phyloP scores from a whole-genome alignment of 495 filamentous ascomycete species.

The Penicillium roqueforti region DNA sequence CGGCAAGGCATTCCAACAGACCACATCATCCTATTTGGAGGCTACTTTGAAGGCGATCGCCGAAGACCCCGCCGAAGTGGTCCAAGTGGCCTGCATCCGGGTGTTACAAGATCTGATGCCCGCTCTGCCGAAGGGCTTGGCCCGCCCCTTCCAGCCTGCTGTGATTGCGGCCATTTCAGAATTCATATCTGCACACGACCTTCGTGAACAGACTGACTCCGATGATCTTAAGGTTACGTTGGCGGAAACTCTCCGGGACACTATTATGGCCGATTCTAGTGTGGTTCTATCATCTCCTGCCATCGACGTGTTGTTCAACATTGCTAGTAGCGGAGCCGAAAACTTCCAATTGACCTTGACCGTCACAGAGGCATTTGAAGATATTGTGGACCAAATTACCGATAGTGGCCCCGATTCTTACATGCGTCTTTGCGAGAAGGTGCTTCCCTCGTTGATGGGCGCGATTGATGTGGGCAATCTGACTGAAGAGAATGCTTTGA shows the following conservation, averaged over 20 bases:
- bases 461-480: conserved; percentile 84
- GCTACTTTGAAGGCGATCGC: conserved; percentile 70
- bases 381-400: conserved; percentile 65
- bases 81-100: conserved; percentile 87
- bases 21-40: conserved; percentile 62
- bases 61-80: conserved; percentile 73
- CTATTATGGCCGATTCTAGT: conserved; percentile 70
- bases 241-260: conserved; percentile 79
- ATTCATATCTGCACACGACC: conserved; percentile 72
- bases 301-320: conserved; percentile 80
- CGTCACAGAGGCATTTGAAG: conserved; percentile 86
- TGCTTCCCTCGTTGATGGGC: conserved; percentile 79
- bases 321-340: conserved; percentile 79
- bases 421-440: conserved; percentile 75
- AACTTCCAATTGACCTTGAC: conserved; percentile 83
- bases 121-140: conserved; percentile 48
- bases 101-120: conserved; percentile 78
- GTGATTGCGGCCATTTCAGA: conserved; percentile 73
- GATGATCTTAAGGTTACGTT: conserved; percentile 90
- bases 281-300: conserved; percentile 67
- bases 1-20: conserved; percentile 49
- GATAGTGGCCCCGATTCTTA: conserved; percentile 64
- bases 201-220: conserved; percentile 74
- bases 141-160: conserved; percentile 59
- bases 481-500: conserved; percentile 76